These are phyloP conservation scores for Saxophila tyrrhenica DNA, from an alignment of 495 filamentous ascomycete genomes.

Conservation along the genomic window DNA sequence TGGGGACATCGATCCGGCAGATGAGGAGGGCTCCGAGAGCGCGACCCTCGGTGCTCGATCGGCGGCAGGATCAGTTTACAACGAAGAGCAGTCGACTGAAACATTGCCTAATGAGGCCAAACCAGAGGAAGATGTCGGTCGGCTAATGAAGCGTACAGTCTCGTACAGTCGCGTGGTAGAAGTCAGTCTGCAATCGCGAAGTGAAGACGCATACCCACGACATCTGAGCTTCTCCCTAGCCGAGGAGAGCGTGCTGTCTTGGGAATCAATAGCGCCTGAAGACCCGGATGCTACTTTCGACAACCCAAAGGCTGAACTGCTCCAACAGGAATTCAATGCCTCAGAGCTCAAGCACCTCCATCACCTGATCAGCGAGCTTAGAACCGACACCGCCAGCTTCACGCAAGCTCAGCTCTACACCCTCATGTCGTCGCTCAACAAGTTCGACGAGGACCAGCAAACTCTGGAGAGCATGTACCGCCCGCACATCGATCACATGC, in stretches of 20 bases:
- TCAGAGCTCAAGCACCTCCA: conserved; percentile 53
- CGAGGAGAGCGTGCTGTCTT: conserved; percentile 73
- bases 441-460: conserved; percentile 46
- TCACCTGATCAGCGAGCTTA: conserved; percentile 48
- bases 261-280: conserved; percentile 42
- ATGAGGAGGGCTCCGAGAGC: not conserved
- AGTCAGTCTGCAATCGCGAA: conserved; percentile 31
- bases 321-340: conserved; percentile 39
- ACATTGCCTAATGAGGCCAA: conserved; percentile 19
- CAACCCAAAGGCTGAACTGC: conserved; percentile 20
- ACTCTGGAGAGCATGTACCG: conserved; percentile 58
- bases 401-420: conserved; percentile 36
- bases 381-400: conserved; percentile 28
- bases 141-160: conserved; percentile 31
- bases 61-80: conserved; percentile 26
- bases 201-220: conserved; percentile 54
- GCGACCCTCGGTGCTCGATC: conserved; percentile 11
- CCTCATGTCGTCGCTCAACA: conserved; percentile 51
- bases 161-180: conserved; percentile 35
- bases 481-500: conserved; percentile 53
- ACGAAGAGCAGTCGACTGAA: conserved; percentile 24
- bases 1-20: not conserved
- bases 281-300: conserved; percentile 19
- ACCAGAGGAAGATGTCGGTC: conserved; percentile 16
- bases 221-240: conserved; percentile 81